A percentile compares a stretch with the other conserved stretches of the same genome.
phyloP scores from a whole-genome alignment of 306 rosid genomes.

The Glycine latifolia region DNA sequence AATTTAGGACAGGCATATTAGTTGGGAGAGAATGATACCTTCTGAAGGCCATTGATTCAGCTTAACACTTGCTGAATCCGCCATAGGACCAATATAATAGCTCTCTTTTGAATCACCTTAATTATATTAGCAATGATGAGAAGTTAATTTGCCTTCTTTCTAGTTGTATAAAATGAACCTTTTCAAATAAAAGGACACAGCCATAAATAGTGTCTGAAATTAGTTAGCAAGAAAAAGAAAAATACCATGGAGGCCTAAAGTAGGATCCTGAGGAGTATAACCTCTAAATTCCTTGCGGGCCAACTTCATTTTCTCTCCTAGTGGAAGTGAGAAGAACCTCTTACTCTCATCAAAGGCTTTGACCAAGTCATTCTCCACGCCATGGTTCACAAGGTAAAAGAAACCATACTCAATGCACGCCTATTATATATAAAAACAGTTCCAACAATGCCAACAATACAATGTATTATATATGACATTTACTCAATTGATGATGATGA shows the following conservation, averaged over 20 bases:
- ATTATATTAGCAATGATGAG: not conserved
- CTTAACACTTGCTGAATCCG: not conserved
- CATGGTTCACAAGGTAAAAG: slow-evolving; percentile 30
- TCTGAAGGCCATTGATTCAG: slow-evolving; percentile 17
- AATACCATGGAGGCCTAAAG: slow-evolving; percentile 2
- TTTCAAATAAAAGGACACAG: not conserved
- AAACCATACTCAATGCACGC: slow-evolving; percentile 24
- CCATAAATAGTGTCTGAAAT: not conserved
- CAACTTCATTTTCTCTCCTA: not conserved
- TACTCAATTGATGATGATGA: not conserved
- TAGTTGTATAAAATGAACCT: not conserved
- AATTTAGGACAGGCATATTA: not conserved
- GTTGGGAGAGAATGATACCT: not conserved
- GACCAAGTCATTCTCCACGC: not conserved
- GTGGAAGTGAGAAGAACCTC: slow-evolving; percentile 22
- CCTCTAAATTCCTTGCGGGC: slow-evolving; percentile 1
- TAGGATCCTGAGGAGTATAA: slow-evolving; percentile 7
- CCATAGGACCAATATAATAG: slow-evolving; percentile 20
- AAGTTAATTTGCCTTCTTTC: not conserved
- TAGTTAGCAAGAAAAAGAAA: not conserved
- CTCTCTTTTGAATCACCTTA: slow-evolving; percentile 25
- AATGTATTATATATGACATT: too few relatives aligned
- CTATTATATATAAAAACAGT: not conserved
- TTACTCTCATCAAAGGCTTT: not conserved
- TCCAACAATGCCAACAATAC: not conserved